A percentile compares a stretch with the other conserved stretches of the same genome.
Evolutionary conservation across 257 asterid genomes (phyloP).

Genomic region (Solanum arcanum): DNA sequence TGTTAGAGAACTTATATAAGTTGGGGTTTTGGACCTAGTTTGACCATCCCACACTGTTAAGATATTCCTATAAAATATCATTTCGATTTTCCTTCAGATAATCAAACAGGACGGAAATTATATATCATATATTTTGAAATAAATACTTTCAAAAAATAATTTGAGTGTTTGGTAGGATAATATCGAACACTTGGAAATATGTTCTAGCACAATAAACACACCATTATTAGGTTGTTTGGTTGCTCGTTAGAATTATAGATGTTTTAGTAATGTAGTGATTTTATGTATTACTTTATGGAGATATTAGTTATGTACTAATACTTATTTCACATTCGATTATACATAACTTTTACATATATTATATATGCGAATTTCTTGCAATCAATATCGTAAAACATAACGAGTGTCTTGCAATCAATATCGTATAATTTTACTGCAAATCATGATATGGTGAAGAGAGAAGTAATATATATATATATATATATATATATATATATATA

Average conservation of each 20-base stretch:
- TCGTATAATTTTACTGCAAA: background rate
- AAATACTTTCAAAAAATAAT: background rate
- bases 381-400: background rate
- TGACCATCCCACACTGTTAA: background rate
- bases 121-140: background rate
- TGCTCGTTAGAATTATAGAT: background rate
- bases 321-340: background rate
- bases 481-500: no score
- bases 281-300: no score
- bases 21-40: background rate
- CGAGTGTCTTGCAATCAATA: no score
- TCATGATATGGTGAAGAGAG: background rate
- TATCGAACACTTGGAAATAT: background rate
- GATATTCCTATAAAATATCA: background rate
- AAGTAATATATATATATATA: background rate
- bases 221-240: background rate
- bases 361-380: no score
- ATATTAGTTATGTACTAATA: background rate
- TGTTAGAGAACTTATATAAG: background rate
- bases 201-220: background rate
- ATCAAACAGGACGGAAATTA: background rate
- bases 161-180: background rate
- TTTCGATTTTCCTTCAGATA: background rate
- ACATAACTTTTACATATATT: background rate
- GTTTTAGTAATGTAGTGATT: background rate